Percentiles rank a stretch among this genome's conserved stretches.
phyloP scores from a whole-genome alignment of 2,329 filamentous ascomycete species.

The Metarhizium brunneum region DNA sequence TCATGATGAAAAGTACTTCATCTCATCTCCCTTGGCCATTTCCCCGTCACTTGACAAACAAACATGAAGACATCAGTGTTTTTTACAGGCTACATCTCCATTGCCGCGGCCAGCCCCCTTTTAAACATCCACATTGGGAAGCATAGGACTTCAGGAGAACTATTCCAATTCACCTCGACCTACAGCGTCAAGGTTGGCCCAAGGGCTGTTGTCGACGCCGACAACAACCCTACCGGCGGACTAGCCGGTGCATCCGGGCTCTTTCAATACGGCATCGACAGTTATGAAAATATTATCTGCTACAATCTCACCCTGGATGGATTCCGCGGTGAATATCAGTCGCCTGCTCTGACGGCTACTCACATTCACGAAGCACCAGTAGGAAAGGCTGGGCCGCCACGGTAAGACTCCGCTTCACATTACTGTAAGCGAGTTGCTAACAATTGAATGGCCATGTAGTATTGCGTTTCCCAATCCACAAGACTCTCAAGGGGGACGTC shows the following conservation, averaged over 20 bases:
- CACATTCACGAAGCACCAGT: conserved; percentile 42
- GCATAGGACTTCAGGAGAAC: too few relatives aligned
- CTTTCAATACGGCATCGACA: conserved; percentile 46
- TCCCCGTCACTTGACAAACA: too few relatives aligned
- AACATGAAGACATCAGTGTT: too few relatives aligned
- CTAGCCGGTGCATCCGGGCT: conserved; percentile 34
- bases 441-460: conserved; percentile 8
- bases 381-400: conserved; percentile 39
- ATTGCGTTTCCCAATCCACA: conserved; percentile 41
- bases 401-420: conserved; percentile 16
- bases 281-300: conserved; percentile 31
- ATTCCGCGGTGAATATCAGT: conserved; percentile 41
- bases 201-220: background rate
- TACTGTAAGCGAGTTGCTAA: too few relatives aligned
- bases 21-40: too few relatives aligned
- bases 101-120: too few relatives aligned
- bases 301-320: conserved; percentile 41
- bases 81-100: too few relatives aligned
- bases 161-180: conserved; percentile 1
- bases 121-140: too few relatives aligned
- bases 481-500: conserved; percentile 20
- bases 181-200: background rate
- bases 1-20: too few relatives aligned
- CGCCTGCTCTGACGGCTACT: conserved; percentile 40
- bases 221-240: conserved; percentile 24